phyloP scores from a whole-genome alignment of 2,329 filamentous ascomycete species.

The Madurella mycetomatis region DNA sequence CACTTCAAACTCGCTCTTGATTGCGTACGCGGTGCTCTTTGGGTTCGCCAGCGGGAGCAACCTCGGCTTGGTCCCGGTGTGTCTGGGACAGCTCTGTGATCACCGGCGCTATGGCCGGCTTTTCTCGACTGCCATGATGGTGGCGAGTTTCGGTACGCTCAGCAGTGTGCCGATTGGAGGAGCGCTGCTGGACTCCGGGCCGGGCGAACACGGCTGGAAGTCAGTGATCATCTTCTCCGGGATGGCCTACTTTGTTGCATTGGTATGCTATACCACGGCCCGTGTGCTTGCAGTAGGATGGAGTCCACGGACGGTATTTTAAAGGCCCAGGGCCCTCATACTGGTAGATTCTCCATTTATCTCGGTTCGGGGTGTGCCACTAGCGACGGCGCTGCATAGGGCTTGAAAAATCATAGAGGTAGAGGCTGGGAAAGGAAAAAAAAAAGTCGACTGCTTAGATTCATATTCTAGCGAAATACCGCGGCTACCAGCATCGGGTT shows the following conservation, averaged over 20 bases:
- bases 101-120: slow-evolving; percentile 63
- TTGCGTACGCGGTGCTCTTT: slow-evolving; percentile 67
- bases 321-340: background rate
- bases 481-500: no score
- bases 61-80: slow-evolving; percentile 73
- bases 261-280: slow-evolving; percentile 32
- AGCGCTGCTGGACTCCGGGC: slow-evolving; percentile 32
- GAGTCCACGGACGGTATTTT: slow-evolving; percentile 29
- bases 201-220: slow-evolving; percentile 32
- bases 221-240: slow-evolving; percentile 39
- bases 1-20: slow-evolving; percentile 50
- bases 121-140: slow-evolving; percentile 71
- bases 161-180: slow-evolving; percentile 45
- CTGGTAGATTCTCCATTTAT: no score
- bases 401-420: no score
- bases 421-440: no score
- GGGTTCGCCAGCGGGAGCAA: slow-evolving; percentile 77
- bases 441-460: no score
- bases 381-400: no score
- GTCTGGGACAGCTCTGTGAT: slow-evolving; percentile 73
- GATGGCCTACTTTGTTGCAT: slow-evolving; percentile 31
- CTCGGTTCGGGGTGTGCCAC: no score
- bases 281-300: slow-evolving; percentile 37
- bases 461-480: no score
- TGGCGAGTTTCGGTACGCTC: slow-evolving; percentile 67